These are phyloP conservation scores for Monosporascus cannonballus DNA, from an alignment of 2,329 filamentous ascomycete genomes.

Conservation along the genomic window DNA sequence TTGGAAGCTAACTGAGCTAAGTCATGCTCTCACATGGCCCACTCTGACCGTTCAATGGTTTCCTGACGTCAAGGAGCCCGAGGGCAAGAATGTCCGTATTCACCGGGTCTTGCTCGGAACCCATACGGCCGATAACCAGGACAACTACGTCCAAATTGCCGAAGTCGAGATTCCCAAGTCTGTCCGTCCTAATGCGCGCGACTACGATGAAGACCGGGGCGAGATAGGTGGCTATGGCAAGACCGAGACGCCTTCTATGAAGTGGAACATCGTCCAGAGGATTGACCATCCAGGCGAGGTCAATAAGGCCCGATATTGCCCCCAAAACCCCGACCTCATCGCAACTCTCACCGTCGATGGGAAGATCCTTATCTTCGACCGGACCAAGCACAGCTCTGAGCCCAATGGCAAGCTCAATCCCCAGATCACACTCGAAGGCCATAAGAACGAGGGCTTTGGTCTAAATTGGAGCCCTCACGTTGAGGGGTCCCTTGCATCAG, in stretches of 20 bases:
- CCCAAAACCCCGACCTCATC: conserved; percentile 94
- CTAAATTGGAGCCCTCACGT: conserved; percentile 86
- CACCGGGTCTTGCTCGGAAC: conserved; percentile 92
- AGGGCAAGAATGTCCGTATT: conserved; percentile 79
- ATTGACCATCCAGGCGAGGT: conserved; percentile 96
- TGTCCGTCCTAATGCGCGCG: conserved; percentile 63
- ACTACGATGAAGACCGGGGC: conserved; percentile 86
- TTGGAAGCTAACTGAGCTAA: conserved; percentile 5
- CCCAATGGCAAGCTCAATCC: conserved; percentile 71
- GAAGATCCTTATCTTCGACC: conserved; percentile 87
- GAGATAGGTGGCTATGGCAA: conserved; percentile 93
- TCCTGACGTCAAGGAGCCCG: conserved; percentile 82
- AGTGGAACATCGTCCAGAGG: conserved; percentile 88
- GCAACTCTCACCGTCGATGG: conserved; percentile 87
- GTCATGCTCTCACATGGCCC: conserved; percentile 93
- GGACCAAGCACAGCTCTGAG: conserved; percentile 81
- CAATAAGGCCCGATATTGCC: conserved; percentile 97
- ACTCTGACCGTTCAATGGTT: conserved; percentile 98
- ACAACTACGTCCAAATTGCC: conserved; percentile 92
- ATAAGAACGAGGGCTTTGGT: conserved; percentile 85
- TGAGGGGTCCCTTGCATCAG: conserved; percentile 77
- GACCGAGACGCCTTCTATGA: conserved; percentile 67
- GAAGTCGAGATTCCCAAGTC: conserved; percentile 88
- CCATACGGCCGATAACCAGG: conserved; percentile 78
- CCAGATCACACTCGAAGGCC: conserved; percentile 79